A percentile compares a stretch with the other conserved stretches of the same genome.
phyloP scores from a whole-genome alignment of 352 stramenopile species.

The Globisporangium cederbergense region DNA sequence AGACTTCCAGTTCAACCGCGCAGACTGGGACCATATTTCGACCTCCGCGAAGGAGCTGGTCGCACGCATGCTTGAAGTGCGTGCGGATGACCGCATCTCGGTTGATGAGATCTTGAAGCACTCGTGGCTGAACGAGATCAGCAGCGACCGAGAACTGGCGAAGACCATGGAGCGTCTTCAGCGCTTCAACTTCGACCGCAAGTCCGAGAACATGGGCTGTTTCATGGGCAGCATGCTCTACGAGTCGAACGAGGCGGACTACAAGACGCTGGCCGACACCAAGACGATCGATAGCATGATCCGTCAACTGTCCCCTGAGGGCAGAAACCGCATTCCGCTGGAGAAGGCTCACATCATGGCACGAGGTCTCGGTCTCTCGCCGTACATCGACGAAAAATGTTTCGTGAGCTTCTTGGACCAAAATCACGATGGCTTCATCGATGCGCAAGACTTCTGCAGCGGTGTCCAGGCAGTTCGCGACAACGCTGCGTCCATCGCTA shows the following conservation, averaged over 20 bases:
- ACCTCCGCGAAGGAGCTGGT: constrained; percentile 62
- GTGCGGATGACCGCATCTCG: constrained; percentile 68
- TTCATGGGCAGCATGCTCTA: constrained; percentile 58
- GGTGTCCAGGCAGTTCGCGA: constrained; percentile 56
- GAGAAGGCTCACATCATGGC: constrained; percentile 49
- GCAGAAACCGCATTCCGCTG: constrained; percentile 41
- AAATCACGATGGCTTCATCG: constrained; percentile 70
- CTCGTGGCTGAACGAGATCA: constrained; percentile 49
- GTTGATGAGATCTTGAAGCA: constrained; percentile 60
- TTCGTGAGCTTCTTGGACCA: constrained; percentile 68
- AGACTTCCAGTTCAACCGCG: constrained; percentile 65
- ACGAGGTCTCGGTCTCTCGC: constrained; percentile 52
- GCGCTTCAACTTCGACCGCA: constrained; percentile 78
- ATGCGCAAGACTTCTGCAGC: constrained; percentile 64
- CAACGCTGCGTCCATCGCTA: constrained; percentile 49
- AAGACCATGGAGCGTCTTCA: constrained; percentile 54
- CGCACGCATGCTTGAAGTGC: constrained; percentile 66
- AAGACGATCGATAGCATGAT: constrained; percentile 67
- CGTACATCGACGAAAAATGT: constrained; percentile 54
- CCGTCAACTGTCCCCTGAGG: constrained; percentile 52
- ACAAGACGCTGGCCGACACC: constrained; percentile 46
- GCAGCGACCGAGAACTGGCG: constrained; percentile 28
- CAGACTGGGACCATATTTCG: constrained; percentile 62
- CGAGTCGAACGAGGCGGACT: constrained; percentile 55
- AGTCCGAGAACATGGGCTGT: constrained; percentile 71